Conservation (phyloP, 768 basidiomycete species). For the Termitomyces sp. region DNA sequence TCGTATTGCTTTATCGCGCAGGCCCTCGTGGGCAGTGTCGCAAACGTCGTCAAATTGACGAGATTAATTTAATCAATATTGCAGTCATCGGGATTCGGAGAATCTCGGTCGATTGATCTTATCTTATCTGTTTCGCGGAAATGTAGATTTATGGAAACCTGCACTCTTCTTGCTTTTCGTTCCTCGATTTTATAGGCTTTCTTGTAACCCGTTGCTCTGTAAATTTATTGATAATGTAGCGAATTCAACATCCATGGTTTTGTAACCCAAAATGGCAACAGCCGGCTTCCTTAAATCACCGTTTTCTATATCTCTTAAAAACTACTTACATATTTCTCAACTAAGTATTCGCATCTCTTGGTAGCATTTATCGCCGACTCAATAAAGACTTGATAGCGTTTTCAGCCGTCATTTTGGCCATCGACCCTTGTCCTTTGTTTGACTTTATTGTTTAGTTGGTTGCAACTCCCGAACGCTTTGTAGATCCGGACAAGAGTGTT, state of each 20-base stretch:
- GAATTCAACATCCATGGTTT: background rate
- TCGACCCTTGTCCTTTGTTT: constrained; percentile 1
- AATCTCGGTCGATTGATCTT: background rate
- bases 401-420: background rate
- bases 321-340: background rate
- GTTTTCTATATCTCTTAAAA: background rate
- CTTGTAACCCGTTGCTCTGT: background rate
- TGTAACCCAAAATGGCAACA: background rate
- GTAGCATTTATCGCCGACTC: background rate
- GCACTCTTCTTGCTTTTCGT: background rate
- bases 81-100: background rate
- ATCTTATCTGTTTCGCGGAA: background rate
- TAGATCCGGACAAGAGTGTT: background rate
- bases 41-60: background rate
- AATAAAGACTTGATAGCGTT: background rate
- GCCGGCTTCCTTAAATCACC: background rate
- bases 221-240: background rate
- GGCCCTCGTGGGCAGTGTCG: constrained; percentile 6
- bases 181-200: background rate
- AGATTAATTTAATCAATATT: background rate
- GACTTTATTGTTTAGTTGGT: background rate
- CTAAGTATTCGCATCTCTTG: no score
- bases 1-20: constrained; percentile 2
- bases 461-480: background rate
- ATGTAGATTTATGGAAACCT: no score